These are phyloP conservation scores for Acer saccharum DNA, from an alignment of 345 rosid species.

Conservation along the genomic window DNA sequence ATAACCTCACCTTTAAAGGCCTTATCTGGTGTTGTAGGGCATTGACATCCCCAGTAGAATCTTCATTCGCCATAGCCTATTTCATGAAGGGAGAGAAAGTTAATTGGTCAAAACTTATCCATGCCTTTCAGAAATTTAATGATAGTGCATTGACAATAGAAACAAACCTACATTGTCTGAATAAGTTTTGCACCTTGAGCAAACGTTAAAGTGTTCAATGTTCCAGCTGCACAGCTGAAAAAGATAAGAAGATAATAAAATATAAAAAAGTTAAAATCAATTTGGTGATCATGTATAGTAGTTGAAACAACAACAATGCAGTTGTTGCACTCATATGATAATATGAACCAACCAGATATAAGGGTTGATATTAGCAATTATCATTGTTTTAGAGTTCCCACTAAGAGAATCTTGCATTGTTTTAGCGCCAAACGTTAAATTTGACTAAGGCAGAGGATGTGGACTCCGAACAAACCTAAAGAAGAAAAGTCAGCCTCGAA, in stretches of 20 bases:
- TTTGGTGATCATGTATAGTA: constrained; percentile 2
- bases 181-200: constrained; percentile 97
- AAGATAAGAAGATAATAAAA: constrained; percentile 11
- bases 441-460: constrained; percentile 12
- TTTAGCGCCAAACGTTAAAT: constrained; percentile 24
- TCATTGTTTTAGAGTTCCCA: constrained; percentile 98
- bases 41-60: constrained; percentile 76
- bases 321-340: constrained; percentile 19
- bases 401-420: constrained; percentile 87
- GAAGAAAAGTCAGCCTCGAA: constrained; percentile 95
- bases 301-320: constrained; percentile 18
- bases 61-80: constrained; percentile 97
- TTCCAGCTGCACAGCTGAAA: constrained; percentile 86
- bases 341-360: constrained; percentile 64
- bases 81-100: constrained; percentile 12
- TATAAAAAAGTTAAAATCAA: not conserved
- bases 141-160: not conserved
- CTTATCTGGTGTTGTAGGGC: constrained; percentile 81
- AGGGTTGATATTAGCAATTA: constrained; percentile 98
- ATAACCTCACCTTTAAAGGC: constrained; percentile 65
- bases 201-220: constrained; percentile 88
- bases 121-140: constrained; percentile 4
- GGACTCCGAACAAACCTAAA: constrained; percentile 59
- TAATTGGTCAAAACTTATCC: constrained; percentile 13
- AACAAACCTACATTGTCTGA: constrained; percentile 73